A percentile compares a stretch with the other conserved stretches of the same genome.
Evolutionary conservation across 768 basidiomycete genomes (phyloP).

Genomic region (Hirschioporus abietinus): DNA sequence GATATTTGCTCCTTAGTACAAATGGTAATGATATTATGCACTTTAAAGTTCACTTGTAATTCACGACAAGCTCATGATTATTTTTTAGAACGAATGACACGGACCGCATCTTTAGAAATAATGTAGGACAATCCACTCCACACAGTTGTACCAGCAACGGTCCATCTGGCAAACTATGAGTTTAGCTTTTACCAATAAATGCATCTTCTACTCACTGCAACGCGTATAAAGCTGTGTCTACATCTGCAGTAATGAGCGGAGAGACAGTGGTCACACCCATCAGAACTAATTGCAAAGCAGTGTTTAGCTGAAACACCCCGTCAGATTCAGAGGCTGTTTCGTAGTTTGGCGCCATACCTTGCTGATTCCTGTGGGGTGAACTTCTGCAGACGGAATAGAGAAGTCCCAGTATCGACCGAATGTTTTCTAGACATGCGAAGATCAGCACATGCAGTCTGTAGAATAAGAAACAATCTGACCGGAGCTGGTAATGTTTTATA

Average conservation of each 20-base stretch:
- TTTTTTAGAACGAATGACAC: slow-evolving; percentile 38
- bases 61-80: slow-evolving; percentile 9
- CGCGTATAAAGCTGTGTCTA: slow-evolving; percentile 49
- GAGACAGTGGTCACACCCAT: slow-evolving; percentile 88
- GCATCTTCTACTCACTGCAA: slow-evolving; percentile 61
- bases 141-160: slow-evolving; percentile 86
- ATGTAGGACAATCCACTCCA: slow-evolving; percentile 87
- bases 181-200: background rate
- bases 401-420: slow-evolving; percentile 94
- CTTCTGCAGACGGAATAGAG: slow-evolving; percentile 91
- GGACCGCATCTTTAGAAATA: slow-evolving; percentile 70
- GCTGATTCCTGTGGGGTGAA: slow-evolving; percentile 89
- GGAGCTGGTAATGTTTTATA: slow-evolving; percentile 86
- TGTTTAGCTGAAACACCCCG: slow-evolving; percentile 63
- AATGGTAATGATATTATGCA: background rate
- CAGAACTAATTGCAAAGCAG: slow-evolving; percentile 81
- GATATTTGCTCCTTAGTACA: background rate
- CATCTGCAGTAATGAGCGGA: slow-evolving; percentile 64
- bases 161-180: slow-evolving; percentile 46
- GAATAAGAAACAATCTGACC: slow-evolving; percentile 40
- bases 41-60: background rate
- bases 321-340: slow-evolving; percentile 3
- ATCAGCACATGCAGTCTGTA: slow-evolving; percentile 6
- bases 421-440: slow-evolving; percentile 60
- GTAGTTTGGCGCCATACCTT: slow-evolving; percentile 45